Evolutionary conservation across 1,284 basidiomycete species (phyloP).

Genomic region (Amylostereum areolatum): DNA sequence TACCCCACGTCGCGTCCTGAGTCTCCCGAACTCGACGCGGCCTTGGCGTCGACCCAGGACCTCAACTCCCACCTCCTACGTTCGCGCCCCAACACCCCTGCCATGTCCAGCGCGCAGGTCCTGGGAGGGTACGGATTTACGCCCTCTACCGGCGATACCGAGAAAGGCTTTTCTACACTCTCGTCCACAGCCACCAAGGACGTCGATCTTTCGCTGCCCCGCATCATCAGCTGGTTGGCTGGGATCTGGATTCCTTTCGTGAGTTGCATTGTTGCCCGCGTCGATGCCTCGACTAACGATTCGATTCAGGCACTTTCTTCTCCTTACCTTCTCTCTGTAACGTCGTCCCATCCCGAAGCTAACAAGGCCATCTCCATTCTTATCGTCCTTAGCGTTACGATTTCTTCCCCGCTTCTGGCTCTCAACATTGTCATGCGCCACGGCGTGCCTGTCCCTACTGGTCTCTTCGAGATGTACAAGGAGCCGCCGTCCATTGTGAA

Average conservation of each 20-base stretch:
- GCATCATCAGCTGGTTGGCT: slow-evolving; percentile 54
- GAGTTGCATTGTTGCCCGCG: slow-evolving; percentile 21
- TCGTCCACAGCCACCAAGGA: slow-evolving; percentile 34
- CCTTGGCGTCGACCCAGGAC: slow-evolving; percentile 26
- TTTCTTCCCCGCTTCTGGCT: slow-evolving; percentile 60
- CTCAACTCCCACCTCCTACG: slow-evolving; percentile 35
- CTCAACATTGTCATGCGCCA: slow-evolving; percentile 52
- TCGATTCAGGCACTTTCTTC: slow-evolving; percentile 42
- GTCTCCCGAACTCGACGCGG: slow-evolving; percentile 20
- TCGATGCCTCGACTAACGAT: slow-evolving; percentile 9
- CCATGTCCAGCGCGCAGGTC: slow-evolving; percentile 51
- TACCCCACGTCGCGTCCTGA: slow-evolving; percentile 44
- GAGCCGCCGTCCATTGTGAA: slow-evolving; percentile 36
- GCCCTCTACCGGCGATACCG: slow-evolving; percentile 35
- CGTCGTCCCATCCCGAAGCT: slow-evolving; percentile 27
- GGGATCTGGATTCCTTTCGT: slow-evolving; percentile 64
- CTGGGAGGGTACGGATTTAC: slow-evolving; percentile 59
- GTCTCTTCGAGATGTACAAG: slow-evolving; percentile 49
- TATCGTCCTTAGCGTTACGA: slow-evolving; percentile 53
- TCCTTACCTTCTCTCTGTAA: slow-evolving; percentile 50
- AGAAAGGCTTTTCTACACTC: slow-evolving; percentile 44
- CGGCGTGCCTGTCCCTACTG: slow-evolving; percentile 58
- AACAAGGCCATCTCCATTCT: slow-evolving; percentile 38
- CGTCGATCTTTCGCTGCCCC: slow-evolving; percentile 47
- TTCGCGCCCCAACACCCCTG: slow-evolving; percentile 44